Evolutionary conservation across 805 yeast genomes (phyloP).

Genomic region (Tetrapisispora fleetii): DNA sequence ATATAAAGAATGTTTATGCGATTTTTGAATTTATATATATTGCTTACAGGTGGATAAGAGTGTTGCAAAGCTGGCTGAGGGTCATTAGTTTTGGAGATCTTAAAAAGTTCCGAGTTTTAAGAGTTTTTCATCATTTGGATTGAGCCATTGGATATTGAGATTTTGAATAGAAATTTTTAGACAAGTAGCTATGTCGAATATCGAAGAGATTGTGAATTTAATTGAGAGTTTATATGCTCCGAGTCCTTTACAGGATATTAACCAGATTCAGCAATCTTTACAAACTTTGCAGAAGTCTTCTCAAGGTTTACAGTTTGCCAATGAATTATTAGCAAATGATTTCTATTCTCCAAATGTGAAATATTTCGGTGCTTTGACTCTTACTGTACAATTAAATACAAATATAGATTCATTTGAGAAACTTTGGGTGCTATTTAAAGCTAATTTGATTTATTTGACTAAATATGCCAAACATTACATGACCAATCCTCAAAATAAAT

Average conservation of each 20-base stretch:
- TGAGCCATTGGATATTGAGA: background rate
- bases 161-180: background rate
- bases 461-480: conserved; percentile 11
- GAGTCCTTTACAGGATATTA: conserved; percentile 20
- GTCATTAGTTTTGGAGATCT: too few relatives aligned
- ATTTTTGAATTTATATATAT: too few relatives aligned
- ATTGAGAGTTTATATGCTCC: conserved; percentile 26
- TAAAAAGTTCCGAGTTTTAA: background rate
- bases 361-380: conserved; percentile 30
- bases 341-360: conserved; percentile 20
- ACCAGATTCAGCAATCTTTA: conserved; percentile 23
- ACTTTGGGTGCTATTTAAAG: conserved; percentile 18
- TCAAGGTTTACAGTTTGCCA: conserved; percentile 23
- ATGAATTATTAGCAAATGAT: conserved; percentile 15
- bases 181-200: background rate
- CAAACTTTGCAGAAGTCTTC: conserved; percentile 25
- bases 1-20: too few relatives aligned
- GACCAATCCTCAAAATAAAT: conserved; percentile 9
- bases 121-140: background rate
- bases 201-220: background rate
- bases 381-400: conserved; percentile 26
- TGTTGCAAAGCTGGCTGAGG: too few relatives aligned
- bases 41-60: too few relatives aligned
- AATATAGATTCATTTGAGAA: conserved; percentile 9
- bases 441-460: conserved; percentile 19